Percentiles rank a stretch among this genome's conserved stretches.
Conservation (phyloP, 2,329 filamentous ascomycete species). For the Stagonosporopsis vannaccii region DNA sequence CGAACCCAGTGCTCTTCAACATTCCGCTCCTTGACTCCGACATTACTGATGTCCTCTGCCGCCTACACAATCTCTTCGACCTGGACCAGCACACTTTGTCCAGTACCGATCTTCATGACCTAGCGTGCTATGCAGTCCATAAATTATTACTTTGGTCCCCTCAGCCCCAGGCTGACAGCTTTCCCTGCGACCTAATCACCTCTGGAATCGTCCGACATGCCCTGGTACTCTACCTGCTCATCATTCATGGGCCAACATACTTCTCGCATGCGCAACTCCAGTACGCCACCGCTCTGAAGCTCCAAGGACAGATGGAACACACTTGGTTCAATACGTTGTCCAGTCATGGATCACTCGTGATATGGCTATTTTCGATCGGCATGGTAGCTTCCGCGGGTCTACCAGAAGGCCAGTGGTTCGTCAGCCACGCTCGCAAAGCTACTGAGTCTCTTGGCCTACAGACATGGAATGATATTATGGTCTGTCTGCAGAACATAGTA, state of each 20-base stretch:
- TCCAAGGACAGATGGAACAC: slow-evolving; percentile 21
- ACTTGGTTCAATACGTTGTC: slow-evolving; percentile 1
- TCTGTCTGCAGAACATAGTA: slow-evolving; percentile 13
- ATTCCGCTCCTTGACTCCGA: slow-evolving; percentile 43
- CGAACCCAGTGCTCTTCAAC: slow-evolving; percentile 20
- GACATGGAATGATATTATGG: slow-evolving; percentile 13
- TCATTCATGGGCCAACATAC: slow-evolving; percentile 63
- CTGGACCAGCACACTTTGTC: slow-evolving; percentile 40
- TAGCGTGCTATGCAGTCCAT: slow-evolving; percentile 64
- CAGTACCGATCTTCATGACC: slow-evolving; percentile 60
- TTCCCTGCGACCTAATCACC: slow-evolving; percentile 18
- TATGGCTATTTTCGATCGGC: slow-evolving; percentile 30
- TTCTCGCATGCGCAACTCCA: slow-evolving; percentile 57
- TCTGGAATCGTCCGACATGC: slow-evolving; percentile 54
- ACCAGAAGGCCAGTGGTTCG: slow-evolving; percentile 24
- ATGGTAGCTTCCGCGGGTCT: slow-evolving; percentile 21
- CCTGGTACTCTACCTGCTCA: slow-evolving; percentile 61
- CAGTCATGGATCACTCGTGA: slow-evolving; percentile 9
- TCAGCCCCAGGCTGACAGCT: slow-evolving; percentile 13
- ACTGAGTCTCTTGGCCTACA: slow-evolving; percentile 1
- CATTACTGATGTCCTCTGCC: slow-evolving; percentile 51
- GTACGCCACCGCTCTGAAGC: slow-evolving; percentile 19
- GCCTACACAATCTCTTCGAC: slow-evolving; percentile 56
- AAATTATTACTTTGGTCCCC: slow-evolving; percentile 51
- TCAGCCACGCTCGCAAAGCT: slow-evolving; percentile 4